phyloP scores from a whole-genome alignment of 1,139 yeast species.

The Candida glucosophila region DNA sequence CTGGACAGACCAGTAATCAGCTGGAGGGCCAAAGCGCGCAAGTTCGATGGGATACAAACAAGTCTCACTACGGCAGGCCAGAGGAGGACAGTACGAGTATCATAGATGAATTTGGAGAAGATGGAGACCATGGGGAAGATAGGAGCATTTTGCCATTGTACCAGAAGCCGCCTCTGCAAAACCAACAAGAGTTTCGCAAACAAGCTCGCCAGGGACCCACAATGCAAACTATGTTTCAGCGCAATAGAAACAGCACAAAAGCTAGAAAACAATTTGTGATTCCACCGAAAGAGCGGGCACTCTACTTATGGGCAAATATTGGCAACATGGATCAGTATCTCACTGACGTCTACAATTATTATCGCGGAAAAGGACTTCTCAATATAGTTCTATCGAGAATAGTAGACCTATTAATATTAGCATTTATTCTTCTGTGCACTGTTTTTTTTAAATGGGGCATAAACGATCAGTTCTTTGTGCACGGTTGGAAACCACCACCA shows the following conservation, averaged over 20 bases:
- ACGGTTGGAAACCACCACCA: constrained; percentile 10
- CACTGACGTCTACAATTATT: constrained; percentile 75
- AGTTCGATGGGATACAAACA: constrained; percentile 3
- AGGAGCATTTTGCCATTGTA: constrained; percentile 4
- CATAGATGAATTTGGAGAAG: no score
- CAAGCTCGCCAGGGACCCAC: no score
- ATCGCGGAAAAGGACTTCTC: constrained; percentile 73
- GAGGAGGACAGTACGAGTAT: no score
- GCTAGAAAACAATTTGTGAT: constrained; percentile 15
- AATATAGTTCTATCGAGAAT: constrained; percentile 62
- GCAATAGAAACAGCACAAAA: constrained; percentile 5
- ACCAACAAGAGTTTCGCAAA: no score
- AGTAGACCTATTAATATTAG: constrained; percentile 62
- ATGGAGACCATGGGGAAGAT: constrained; percentile 1
- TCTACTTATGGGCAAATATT: constrained; percentile 95
- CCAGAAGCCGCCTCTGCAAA: constrained; percentile 4
- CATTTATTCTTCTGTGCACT: constrained; percentile 71
- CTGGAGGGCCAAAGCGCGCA: constrained; percentile 1
- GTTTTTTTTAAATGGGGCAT: constrained; percentile 80
- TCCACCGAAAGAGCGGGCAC: constrained; percentile 69
- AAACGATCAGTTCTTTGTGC: constrained; percentile 32
- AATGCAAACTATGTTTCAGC: constrained; percentile 9
- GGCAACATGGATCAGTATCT: constrained; percentile 83
- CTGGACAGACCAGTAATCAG: no score
- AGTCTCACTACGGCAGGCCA: constrained; percentile 1